Evolutionary conservation across 2,329 filamentous ascomycete species (phyloP).

Genomic region (Botrytis paeoniae): DNA sequence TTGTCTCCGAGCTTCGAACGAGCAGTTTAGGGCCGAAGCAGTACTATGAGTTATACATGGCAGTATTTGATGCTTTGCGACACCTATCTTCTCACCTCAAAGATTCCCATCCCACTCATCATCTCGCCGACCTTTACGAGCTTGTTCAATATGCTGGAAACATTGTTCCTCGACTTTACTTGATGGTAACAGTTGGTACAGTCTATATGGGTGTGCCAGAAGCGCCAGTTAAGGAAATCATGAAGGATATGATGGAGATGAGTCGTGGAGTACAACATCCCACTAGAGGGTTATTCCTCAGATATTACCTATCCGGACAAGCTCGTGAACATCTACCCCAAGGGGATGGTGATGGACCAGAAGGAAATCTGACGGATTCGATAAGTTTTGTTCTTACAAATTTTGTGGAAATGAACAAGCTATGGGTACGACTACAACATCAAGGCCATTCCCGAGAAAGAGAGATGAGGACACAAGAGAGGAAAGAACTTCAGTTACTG

Average conservation of each 20-base stretch:
- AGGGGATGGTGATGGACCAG: constrained; percentile 81
- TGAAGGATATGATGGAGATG: constrained; percentile 99
- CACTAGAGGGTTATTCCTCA: constrained; percentile 87
- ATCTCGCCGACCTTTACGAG: constrained; percentile 96
- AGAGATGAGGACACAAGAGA: constrained; percentile 88
- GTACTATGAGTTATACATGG: constrained; percentile 99
- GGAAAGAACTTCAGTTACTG: constrained; percentile 90
- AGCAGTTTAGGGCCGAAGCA: constrained; percentile 98
- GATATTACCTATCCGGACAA: constrained; percentile 95
- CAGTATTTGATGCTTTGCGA: constrained; percentile 94
- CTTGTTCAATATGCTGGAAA: constrained; percentile 98
- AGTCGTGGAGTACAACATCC: constrained; percentile 96
- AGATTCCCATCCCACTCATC: constrained; percentile 96
- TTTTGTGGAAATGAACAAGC: constrained; percentile 99
- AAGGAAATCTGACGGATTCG: constrained; percentile 93
- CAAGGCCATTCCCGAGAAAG: constrained; percentile 94
- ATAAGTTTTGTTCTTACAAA: constrained; percentile 98
- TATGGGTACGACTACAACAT: constrained; percentile 96
- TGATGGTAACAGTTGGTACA: constrained; percentile 99
- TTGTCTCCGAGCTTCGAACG: constrained; percentile 96
- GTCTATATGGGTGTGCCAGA: constrained; percentile 99
- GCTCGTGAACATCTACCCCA: constrained; percentile 84
- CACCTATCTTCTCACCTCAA: constrained; percentile 95
- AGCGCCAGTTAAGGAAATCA: constrained; percentile 98
- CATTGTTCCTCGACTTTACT: constrained; percentile 91